Evolutionary conservation across 495 filamentous ascomycete genomes (phyloP).

Genomic region (Talaromyces nanjingensis): DNA sequence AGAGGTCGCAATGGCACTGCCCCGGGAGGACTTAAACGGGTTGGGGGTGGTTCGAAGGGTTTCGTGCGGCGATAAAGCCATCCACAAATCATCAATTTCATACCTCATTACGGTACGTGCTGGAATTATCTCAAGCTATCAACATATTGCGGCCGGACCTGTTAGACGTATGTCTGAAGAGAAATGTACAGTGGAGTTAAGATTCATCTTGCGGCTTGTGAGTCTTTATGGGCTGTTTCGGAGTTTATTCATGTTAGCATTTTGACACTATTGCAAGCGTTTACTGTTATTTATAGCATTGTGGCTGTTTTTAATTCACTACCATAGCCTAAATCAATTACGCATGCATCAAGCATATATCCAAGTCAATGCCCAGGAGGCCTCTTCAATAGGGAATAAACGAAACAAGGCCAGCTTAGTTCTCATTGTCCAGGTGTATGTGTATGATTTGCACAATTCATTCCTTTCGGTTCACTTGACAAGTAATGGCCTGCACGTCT

Average conservation of each 20-base stretch:
- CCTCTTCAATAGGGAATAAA: too few species aligned
- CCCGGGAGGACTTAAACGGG: constrained; percentile 32
- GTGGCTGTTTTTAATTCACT: not conserved
- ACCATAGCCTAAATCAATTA: not conserved
- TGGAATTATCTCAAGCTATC: too few species aligned
- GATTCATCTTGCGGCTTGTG: not conserved
- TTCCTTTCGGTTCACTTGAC: too few species aligned
- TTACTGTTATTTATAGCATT: not conserved
- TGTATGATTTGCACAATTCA: too few species aligned
- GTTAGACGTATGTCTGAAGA: not conserved
- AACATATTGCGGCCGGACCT: not conserved
- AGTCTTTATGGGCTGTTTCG: not conserved
- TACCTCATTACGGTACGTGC: not conserved
- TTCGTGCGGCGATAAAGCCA: constrained; percentile 35
- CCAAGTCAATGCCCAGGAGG: too few species aligned
- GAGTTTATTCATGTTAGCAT: not conserved
- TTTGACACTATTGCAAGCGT: not conserved
- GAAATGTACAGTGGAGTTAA: not conserved
- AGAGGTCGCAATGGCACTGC: constrained; percentile 25
- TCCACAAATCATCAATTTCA: not conserved
- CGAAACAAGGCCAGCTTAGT: too few species aligned
- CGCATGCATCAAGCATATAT: too few species aligned
- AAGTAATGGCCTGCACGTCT: too few species aligned
- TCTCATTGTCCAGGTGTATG: too few species aligned
- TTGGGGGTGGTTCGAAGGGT: constrained; percentile 26